Percentiles rank a stretch among this genome's conserved stretches.
phyloP scores from a whole-genome alignment of 1,284 basidiomycete genomes.

The Trichosporon inkin region DNA sequence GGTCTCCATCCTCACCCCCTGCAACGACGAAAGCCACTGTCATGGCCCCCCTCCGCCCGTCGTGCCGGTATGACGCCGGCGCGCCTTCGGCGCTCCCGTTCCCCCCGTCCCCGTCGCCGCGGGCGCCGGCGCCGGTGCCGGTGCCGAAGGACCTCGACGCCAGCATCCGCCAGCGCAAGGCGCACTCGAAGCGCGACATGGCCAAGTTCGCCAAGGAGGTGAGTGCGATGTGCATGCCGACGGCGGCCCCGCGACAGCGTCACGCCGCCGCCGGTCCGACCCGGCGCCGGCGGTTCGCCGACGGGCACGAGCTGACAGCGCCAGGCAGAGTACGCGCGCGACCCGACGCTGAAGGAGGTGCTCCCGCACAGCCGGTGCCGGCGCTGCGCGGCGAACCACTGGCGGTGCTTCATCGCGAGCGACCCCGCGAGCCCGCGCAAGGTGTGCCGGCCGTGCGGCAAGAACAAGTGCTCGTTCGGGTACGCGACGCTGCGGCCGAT shows the following conservation, averaged over 20 bases:
- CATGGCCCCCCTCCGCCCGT: neutral
- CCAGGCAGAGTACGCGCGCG: constrained; percentile 13
- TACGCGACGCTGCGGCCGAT: constrained; percentile 1
- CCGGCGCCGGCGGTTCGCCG: too few relatives aligned
- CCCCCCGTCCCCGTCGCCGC: neutral
- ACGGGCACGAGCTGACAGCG: constrained; percentile 5
- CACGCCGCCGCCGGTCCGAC: too few relatives aligned
- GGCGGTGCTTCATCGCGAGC: constrained; percentile 20
- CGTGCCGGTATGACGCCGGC: neutral
- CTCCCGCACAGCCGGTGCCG: constrained; percentile 9
- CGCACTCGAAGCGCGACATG: constrained; percentile 18
- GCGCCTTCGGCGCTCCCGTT: neutral
- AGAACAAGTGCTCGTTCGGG: constrained; percentile 23
- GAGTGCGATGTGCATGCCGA: too few relatives aligned
- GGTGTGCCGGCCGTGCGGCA: constrained; percentile 22
- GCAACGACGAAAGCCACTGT: too few relatives aligned
- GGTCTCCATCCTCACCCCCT: neutral
- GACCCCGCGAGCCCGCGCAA: constrained; percentile 16
- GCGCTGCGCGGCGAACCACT: constrained; percentile 19
- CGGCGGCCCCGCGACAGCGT: too few relatives aligned
- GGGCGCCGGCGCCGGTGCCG: too few relatives aligned
- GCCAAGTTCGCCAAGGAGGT: constrained; percentile 22
- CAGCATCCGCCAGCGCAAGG: constrained; percentile 11
- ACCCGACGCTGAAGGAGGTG: constrained; percentile 17
- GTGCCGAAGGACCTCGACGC: neutral